Evolutionary conservation across 108 stramenopile species (phyloP).

Genomic region (Pseudonitzschia multiseries): DNA sequence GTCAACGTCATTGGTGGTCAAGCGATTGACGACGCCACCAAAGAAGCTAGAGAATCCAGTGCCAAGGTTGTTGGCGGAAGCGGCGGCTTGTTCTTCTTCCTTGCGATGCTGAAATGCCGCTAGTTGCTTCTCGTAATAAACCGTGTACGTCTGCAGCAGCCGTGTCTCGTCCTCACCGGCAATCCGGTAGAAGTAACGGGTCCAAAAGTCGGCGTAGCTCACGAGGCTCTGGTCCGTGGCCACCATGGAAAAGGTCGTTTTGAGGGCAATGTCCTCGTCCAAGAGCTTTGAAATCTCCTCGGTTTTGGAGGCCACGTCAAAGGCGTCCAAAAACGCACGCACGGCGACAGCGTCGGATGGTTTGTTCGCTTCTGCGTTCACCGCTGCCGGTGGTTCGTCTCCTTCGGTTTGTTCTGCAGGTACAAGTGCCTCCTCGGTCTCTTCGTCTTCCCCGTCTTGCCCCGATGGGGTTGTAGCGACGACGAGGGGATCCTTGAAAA

Average conservation of each 20-base stretch:
- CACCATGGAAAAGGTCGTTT: constrained; percentile 43
- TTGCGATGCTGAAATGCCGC: neutral
- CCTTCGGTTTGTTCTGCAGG: no score
- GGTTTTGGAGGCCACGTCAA: constrained; percentile 53
- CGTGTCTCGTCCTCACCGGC: constrained; percentile 28
- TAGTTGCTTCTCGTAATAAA: constrained; percentile 22
- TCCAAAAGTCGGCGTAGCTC: constrained; percentile 70
- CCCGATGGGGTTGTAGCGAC: no score
- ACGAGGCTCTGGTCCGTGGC: constrained; percentile 20
- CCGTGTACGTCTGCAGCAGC: neutral
- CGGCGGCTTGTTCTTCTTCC: neutral
- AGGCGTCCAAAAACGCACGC: neutral
- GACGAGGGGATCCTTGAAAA: neutral
- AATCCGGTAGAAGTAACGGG: constrained; percentile 70
- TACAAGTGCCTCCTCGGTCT: no score
- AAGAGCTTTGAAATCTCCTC: constrained; percentile 58
- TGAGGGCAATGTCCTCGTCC: constrained; percentile 37
- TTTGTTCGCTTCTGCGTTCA: neutral
- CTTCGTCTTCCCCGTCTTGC: constrained; percentile 13
- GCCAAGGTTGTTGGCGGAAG: neutral
- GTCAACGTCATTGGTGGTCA: no score
- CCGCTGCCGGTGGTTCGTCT: constrained; percentile 1
- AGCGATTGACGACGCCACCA: constrained; percentile 53
- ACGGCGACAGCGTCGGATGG: neutral
- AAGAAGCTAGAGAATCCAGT: constrained; percentile 36